Base-by-base conservation (phyloP, 2,329 filamentous ascomycete genomes). In the Biscogniauxia sp. region DNA sequence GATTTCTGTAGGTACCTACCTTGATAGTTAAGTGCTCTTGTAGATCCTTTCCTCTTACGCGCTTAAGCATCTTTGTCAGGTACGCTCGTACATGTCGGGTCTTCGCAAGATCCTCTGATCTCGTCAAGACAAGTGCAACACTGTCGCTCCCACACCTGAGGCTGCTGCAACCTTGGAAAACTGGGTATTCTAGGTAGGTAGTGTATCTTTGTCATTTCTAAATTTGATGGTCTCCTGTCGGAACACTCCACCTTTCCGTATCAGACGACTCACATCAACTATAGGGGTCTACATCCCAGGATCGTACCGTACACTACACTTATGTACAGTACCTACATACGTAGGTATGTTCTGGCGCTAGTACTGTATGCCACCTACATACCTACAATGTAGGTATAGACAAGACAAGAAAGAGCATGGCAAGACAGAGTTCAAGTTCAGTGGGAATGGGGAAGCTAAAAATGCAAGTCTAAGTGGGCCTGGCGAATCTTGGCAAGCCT, bases 381-480 rank as follows among this genome's bases (percentile, higher is more conserved):
- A 32, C 7, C 7, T 32, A 2, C 7, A 8, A 7, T 7, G n/a
- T 32, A 32, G 28, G 28, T 32, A 32, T 32, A 32, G 7, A 32
- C 28, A 51, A 51, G n/a, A 51, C 8, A 51, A 8, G 20, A 51
- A 51, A 23, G 20, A 32, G 28, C 28, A 32, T 32, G 28, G 28
- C 23, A 32, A 32, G 28, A 32, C 7, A 32, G 11, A 32, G 28
- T 32, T 32, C 28, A 32, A 2, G 11, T 32, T 8, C 9, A 32
- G 7, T 32, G 19, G 26, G 41, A 23, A 20, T 49, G 51, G 50
- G 25, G 25, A 28, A 45, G 15, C 37, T 45, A 45, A 20, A 54
- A 20, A 54, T 58, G 52, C 57, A 58, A 28, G 41, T 51, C 55
- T 51, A 20, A 20, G 54, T 32, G 49, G 54, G 57, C 59, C 58